These are phyloP conservation scores for Isochrysis galbana DNA, from an alignment of 78 protist species.

Conservation along the genomic window DNA sequence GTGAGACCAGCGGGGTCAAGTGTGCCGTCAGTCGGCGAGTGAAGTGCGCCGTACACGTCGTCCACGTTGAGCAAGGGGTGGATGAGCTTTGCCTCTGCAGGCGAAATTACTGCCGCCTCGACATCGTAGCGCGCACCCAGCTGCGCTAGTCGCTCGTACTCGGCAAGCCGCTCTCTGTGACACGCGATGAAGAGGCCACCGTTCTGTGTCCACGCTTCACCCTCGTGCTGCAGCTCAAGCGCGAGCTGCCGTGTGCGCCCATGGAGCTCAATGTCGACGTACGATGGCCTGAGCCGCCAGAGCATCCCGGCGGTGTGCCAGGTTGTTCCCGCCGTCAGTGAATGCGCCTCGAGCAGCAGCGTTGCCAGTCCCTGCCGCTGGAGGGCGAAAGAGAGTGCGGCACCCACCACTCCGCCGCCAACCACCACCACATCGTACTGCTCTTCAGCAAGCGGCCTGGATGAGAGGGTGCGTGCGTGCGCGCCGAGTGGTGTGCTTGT, in stretches of 20 bases:
- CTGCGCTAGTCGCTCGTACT: constrained; percentile 21
- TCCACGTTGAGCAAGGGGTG: constrained; percentile 14
- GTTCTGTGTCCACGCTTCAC: background rate
- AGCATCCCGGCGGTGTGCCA: constrained; percentile 40
- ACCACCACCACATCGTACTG: background rate
- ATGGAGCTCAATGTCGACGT: constrained; percentile 34
- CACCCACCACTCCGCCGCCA: background rate
- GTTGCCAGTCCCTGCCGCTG: background rate
- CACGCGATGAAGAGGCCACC: constrained; percentile 37
- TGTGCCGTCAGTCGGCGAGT: constrained; percentile 37
- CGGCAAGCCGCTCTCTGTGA: background rate
- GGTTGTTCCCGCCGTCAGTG: constrained; percentile 24
- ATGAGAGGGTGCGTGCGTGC: too few relatives aligned
- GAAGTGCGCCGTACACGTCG: constrained; percentile 20
- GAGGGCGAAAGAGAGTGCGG: background rate
- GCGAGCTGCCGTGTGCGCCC: background rate
- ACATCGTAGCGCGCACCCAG: background rate
- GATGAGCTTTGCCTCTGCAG: background rate
- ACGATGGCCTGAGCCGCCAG: constrained; percentile 25
- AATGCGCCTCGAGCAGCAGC: background rate
- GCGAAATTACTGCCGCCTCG: background rate
- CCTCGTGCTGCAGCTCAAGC: background rate
- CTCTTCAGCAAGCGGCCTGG: too few relatives aligned
- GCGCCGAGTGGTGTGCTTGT: too few relatives aligned
- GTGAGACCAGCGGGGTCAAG: constrained; percentile 1